Evolutionary conservation across 345 rosid genomes (phyloP).

Genomic region (Anacardium occidentale): DNA sequence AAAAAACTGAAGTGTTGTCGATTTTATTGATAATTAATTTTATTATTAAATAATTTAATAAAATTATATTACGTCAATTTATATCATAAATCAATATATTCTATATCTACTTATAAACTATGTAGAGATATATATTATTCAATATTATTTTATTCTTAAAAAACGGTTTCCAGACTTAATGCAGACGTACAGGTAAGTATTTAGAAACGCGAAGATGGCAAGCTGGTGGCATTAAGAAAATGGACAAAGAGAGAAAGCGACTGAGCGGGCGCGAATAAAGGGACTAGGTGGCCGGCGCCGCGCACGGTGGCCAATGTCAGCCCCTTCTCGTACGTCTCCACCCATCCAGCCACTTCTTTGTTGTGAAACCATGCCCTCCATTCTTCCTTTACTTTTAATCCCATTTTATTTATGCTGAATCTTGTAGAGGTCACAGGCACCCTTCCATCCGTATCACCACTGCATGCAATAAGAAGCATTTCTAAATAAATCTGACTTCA

Average conservation of each 20-base stretch:
- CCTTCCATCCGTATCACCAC: constrained; percentile 89
- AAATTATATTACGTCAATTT: too few relatives aligned
- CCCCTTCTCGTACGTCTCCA: constrained; percentile 54
- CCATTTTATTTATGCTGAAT: constrained; percentile 57
- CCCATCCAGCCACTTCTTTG: constrained; percentile 75
- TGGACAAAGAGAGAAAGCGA: constrained; percentile 61
- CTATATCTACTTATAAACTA: too few relatives aligned
- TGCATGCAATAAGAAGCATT: constrained; percentile 12
- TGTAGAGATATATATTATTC: too few relatives aligned
- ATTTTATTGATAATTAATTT: too few relatives aligned
- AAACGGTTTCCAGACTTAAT: too few relatives aligned
- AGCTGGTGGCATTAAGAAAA: constrained; percentile 37
- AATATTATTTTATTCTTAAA: too few relatives aligned
- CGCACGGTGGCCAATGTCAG: constrained; percentile 59
- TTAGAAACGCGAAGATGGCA: constrained; percentile 38
- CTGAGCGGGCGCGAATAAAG: constrained; percentile 48
- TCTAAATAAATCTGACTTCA: too few relatives aligned
- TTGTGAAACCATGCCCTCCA: constrained; percentile 83
- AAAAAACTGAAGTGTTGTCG: too few relatives aligned
- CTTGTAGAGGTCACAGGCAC: constrained; percentile 79
- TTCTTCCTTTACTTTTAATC: constrained; percentile 37
- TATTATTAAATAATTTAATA: too few relatives aligned
- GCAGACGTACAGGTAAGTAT: too few relatives aligned
- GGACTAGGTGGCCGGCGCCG: constrained; percentile 80
- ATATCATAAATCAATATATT: too few relatives aligned